Percentiles rank a stretch among this genome's conserved stretches.
Conservation (phyloP, 306 rosid genomes). For the Cucurbita argyrosperma region DNA sequence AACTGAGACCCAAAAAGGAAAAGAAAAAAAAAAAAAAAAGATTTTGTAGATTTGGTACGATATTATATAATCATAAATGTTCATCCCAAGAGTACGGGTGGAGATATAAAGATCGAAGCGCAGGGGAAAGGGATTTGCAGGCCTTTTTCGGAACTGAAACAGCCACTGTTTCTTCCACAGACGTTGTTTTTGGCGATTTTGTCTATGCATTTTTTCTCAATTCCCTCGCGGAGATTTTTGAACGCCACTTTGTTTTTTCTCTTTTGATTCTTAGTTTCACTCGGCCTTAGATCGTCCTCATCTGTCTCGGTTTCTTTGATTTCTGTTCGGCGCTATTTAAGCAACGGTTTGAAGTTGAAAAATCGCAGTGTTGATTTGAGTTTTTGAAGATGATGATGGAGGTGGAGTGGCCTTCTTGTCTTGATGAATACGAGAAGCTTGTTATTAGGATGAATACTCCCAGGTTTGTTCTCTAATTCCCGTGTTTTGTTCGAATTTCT, state of each 20-base stretch:
- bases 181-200: conserved; percentile 9
- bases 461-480: conserved; percentile 25
- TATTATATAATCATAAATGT: not conserved
- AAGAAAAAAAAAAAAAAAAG: not conserved
- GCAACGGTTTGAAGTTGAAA: not conserved
- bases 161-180: not conserved
- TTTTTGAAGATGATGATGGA: not conserved
- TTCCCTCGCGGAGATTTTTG: not conserved
- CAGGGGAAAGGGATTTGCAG: not conserved
- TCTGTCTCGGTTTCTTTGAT: not conserved
- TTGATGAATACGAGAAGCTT: conserved; percentile 79
- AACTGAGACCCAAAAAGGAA: not conserved
- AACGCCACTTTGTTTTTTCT: not conserved
- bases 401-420: conserved; percentile 68
- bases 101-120: not conserved
- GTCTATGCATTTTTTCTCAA: not conserved
- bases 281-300: not conserved
- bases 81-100: not conserved
- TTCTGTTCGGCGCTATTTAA: not conserved
- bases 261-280: not conserved
- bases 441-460: conserved; percentile 76
- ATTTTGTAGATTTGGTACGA: not conserved
- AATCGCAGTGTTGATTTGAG: not conserved
- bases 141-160: not conserved
- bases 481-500: not conserved